Conservation (phyloP, 176 grass and related monocot species). For the Oryza meyeriana region DNA sequence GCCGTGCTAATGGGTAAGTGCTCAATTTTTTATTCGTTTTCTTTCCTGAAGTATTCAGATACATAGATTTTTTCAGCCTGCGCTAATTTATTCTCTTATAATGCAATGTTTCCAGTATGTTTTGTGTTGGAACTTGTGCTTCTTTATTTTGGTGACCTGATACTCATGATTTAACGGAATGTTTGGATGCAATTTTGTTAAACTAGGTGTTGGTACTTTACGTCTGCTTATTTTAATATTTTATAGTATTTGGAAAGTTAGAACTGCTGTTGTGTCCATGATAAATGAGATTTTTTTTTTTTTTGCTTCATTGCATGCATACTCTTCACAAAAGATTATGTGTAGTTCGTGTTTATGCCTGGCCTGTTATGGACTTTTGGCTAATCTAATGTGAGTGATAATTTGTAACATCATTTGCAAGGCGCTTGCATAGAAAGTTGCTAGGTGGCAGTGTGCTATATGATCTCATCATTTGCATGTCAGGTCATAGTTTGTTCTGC, state of each 20-base stretch:
- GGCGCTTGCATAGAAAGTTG: neutral
- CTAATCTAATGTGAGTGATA: neutral
- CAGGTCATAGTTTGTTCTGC: neutral
- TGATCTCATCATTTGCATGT: constrained; percentile 3
- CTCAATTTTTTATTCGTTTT: constrained; percentile 3
- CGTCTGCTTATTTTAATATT: neutral
- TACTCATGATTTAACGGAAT: neutral
- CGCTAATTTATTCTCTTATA: neutral
- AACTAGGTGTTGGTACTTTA: neutral
- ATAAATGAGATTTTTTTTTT: neutral
- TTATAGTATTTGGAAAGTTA: constrained; percentile 6
- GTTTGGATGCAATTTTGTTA: constrained; percentile 11
- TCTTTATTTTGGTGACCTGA: constrained; percentile 10
- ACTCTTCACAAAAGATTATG: neutral
- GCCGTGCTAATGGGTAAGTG: constrained; percentile 85
- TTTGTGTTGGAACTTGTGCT: neutral
- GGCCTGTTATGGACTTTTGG: neutral
- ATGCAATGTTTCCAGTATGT: constrained; percentile 11
- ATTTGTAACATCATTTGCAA: neutral
- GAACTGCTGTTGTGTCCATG: neutral
- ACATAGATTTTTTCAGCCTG: constrained; percentile 4
- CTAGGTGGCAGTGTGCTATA: neutral
- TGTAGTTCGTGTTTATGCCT: neutral
- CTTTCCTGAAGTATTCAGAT: neutral
- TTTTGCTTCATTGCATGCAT: constrained; percentile 1